Conservation (phyloP, 2,329 filamentous ascomycete species). For the Hysterium pulicare region DNA sequence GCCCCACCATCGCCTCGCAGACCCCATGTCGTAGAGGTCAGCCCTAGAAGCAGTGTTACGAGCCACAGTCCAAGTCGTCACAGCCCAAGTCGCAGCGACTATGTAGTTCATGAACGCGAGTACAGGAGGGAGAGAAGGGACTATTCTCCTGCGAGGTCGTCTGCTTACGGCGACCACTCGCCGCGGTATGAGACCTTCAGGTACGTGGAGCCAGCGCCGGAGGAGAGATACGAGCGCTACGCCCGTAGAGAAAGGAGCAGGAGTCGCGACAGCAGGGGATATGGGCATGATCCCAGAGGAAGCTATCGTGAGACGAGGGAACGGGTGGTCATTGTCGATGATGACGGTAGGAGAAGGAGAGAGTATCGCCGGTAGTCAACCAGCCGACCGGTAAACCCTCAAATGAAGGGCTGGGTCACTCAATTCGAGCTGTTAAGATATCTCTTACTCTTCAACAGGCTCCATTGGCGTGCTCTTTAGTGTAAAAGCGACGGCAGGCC, state of each 20-base stretch:
- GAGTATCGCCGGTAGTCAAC: conserved; percentile 19
- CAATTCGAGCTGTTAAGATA: too few relatives aligned
- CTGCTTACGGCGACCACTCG: conserved; percentile 18
- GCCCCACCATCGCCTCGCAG: conserved; percentile 25
- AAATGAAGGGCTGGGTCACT: too few relatives aligned
- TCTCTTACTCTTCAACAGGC: too few relatives aligned
- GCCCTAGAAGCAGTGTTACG: conserved; percentile 32
- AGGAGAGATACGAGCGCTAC: conserved; percentile 24
- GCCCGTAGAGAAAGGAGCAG: conserved; percentile 26
- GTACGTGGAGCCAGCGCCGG: conserved; percentile 42
- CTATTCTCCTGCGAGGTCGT: conserved; percentile 29
- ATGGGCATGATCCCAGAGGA: conserved; percentile 23
- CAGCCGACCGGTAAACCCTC: too few relatives aligned
- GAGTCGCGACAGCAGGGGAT: conserved; percentile 23
- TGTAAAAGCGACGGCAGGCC: too few relatives aligned
- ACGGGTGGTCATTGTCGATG: conserved; percentile 26
- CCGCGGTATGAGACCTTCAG: conserved; percentile 46
- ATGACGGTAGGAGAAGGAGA: conserved; percentile 19
- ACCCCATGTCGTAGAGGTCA: conserved; percentile 46
- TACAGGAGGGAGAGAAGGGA: conserved; percentile 36
- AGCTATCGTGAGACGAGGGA: conserved; percentile 29
- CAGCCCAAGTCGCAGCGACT: conserved; percentile 31
- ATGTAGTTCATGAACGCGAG: conserved; percentile 45
- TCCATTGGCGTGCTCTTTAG: too few relatives aligned
- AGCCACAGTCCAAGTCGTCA: conserved; percentile 23